Evolutionary conservation across 495 filamentous ascomycete genomes (phyloP).

Genomic region (Letharia columbiana): DNA sequence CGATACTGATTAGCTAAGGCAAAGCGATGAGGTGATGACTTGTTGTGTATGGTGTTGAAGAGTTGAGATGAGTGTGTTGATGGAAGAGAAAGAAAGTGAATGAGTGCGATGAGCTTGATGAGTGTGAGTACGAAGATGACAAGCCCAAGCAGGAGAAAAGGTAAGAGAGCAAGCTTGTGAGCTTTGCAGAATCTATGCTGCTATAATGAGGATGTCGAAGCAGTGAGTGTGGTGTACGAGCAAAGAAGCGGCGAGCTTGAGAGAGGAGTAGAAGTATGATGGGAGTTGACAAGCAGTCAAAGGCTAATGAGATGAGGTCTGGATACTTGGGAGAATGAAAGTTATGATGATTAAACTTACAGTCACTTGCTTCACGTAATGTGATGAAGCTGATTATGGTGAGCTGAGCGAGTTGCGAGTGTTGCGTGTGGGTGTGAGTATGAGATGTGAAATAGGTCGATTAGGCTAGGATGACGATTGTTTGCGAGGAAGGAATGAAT

Average conservation of each 20-base stretch:
- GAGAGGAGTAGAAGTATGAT: background rate
- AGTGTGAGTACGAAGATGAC: background rate
- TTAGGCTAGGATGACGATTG: no score
- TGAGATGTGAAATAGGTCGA: no score
- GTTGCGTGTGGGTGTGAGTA: background rate
- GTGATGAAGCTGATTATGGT: background rate
- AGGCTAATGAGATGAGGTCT: background rate
- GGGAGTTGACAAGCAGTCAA: background rate
- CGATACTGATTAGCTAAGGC: background rate
- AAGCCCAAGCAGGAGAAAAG: background rate
- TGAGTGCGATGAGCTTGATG: background rate
- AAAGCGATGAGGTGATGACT: background rate
- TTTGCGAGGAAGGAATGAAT: background rate
- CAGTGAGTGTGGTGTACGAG: background rate
- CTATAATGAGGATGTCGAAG: background rate
- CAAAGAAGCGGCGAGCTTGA: no score
- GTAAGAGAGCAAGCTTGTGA: background rate
- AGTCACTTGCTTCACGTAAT: background rate
- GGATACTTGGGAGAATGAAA: slow-evolving; percentile 15
- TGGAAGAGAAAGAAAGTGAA: background rate
- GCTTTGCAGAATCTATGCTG: background rate
- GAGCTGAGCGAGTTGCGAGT: background rate
- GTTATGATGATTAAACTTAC: background rate
- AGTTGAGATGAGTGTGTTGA: background rate
- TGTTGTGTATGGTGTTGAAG: background rate